Evolutionary conservation across 73 alveolate species (phyloP), one percentile per base, ranked within the genome.

Genomic region (Urostyla sp.): DNA sequence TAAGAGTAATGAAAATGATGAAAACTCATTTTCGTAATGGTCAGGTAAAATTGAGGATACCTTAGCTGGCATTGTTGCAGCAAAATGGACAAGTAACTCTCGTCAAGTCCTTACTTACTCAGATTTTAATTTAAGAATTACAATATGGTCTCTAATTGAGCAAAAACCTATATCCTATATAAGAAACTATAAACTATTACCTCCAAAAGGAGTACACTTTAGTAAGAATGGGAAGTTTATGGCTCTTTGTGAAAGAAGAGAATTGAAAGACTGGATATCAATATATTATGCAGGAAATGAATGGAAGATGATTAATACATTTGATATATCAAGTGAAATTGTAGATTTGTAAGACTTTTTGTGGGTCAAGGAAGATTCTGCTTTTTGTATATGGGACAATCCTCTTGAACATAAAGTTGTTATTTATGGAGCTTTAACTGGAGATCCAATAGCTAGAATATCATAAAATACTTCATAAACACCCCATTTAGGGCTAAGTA

Each of bases 21-120:
- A 73, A 24, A 87, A 95, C 72, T 69, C 87, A 28, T 87, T 91
- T 46, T 92, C 80, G 48, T 95, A 84, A 43, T 90, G 91, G 94
- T 66, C 59, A 61, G 74, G 92, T 27, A 58, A 80, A 34, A 85
- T 84, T 16, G 92, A 78, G 44, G 94, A 90, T 45, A 96, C 96
- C 1, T 36, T 86, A 20, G 89, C 87, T n/a, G 98, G 99, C 8
- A 78, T 96, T 16, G 77, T 87, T 18, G 81, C 79, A 69, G 95
- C 94, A 21, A 46, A 74, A 58, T 96, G 98, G 98, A 92, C 98
- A 35, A 98, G 98, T n/a, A 98, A 94, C 66, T 94, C 98, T 24
- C 72, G 97, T 45, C 89, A 94, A 74, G 78, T 96, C 11, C 52
- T 94, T 31, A 88, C 96, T 35, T 80, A 91, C 72, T 85, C 96